Percentiles rank a stretch among this genome's conserved stretches.
These are phyloP conservation scores for Microsporum canis DNA, from an alignment of 2,329 filamentous ascomycete species.

Conservation along the genomic window DNA sequence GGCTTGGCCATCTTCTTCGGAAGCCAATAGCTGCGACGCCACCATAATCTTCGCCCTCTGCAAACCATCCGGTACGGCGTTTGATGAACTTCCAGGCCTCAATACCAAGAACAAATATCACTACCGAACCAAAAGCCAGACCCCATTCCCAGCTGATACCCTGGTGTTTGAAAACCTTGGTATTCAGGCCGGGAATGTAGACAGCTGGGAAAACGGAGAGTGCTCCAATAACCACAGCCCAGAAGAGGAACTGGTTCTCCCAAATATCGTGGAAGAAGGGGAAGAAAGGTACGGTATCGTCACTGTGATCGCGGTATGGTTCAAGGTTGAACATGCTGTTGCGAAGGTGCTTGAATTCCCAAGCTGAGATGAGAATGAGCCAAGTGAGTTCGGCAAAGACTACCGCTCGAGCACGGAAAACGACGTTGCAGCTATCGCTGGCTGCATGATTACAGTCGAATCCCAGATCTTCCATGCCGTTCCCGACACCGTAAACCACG, in stretches of 20 bases:
- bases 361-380: slow-evolving; percentile 46
- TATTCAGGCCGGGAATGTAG: slow-evolving; percentile 52
- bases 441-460: slow-evolving; percentile 14
- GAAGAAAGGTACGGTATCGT: slow-evolving; percentile 22
- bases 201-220: slow-evolving; percentile 42
- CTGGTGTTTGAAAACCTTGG: slow-evolving; percentile 48
- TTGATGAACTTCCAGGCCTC: slow-evolving; percentile 52
- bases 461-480: slow-evolving; percentile 28
- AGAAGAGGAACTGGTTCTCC: slow-evolving; percentile 43
- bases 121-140: slow-evolving; percentile 45
- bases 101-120: slow-evolving; percentile 47
- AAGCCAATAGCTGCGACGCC: slow-evolving; percentile 15
- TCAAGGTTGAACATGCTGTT: slow-evolving; percentile 46
- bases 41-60: slow-evolving; percentile 22
- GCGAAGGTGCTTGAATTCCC: slow-evolving; percentile 45
- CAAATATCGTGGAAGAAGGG: slow-evolving; percentile 29
- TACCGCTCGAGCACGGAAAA: slow-evolving; percentile 43
- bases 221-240: slow-evolving; percentile 37
- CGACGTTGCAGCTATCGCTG: slow-evolving; percentile 13
- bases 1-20: slow-evolving; percentile 15
- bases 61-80: slow-evolving; percentile 29
- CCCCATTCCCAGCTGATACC: slow-evolving; percentile 54
- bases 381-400: slow-evolving; percentile 47
- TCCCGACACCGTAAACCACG: slow-evolving; percentile 36
- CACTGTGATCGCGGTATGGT: slow-evolving; percentile 18